phyloP scores from a whole-genome alignment of 225 moss, liverwort and hornwort genomes.

The Polytrichum commune region DNA sequence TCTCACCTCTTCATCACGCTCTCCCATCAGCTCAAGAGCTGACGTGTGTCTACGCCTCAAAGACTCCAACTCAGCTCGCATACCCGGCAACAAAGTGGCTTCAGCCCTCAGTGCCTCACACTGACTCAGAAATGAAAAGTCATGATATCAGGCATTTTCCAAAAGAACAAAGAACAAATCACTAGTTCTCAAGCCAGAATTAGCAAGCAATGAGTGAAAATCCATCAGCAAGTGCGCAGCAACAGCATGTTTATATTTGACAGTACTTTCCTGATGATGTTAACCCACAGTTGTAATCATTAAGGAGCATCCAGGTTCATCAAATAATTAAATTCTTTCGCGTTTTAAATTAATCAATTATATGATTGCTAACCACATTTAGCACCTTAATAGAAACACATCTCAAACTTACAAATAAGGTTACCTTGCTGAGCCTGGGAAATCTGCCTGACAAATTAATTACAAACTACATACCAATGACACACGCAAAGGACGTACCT shows the following conservation, averaged over 20 bases:
- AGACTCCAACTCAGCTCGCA: slow-evolving; percentile 95
- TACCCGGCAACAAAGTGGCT: slow-evolving; percentile 73
- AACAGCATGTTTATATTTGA: no score
- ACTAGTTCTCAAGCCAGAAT: no score
- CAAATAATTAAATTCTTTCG: no score
- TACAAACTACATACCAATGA: slow-evolving; percentile 1
- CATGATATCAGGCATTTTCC: no score
- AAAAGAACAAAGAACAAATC: no score
- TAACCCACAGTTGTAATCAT: no score
- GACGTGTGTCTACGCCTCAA: slow-evolving; percentile 91
- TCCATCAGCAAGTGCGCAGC: no score
- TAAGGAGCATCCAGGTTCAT: no score
- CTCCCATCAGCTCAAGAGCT: slow-evolving; percentile 99
- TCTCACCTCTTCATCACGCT: slow-evolving; percentile 94
- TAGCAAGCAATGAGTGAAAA: no score
- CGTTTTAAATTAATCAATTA: no score
- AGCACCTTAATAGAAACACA: not conserved
- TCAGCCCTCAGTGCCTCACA: slow-evolving; percentile 79
- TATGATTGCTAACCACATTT: not conserved
- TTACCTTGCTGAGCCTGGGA: not conserved
- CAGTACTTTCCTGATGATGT: no score
- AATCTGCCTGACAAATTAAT: not conserved
- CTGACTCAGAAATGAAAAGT: slow-evolving; percentile 28
- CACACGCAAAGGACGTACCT: slow-evolving; percentile 46
- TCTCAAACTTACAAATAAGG: not conserved